Conservation (phyloP, 371 early-diverging fungal genomes). For the Haplosporangium sp. region DNA sequence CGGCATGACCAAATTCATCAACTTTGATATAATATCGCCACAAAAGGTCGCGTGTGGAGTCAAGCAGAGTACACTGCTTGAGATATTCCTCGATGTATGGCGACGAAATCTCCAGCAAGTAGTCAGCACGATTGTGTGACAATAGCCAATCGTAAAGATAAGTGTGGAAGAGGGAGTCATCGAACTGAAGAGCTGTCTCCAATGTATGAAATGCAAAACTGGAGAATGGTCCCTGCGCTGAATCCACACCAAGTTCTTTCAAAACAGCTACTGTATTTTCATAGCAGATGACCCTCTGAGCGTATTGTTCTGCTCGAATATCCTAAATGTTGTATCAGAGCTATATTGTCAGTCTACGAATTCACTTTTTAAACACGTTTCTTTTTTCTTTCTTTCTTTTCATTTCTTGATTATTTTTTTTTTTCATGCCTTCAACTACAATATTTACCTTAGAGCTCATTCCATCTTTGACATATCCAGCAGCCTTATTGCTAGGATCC, state of each 20-base stretch:
- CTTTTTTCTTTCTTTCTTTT: not conserved
- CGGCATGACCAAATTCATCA: slow-evolving; percentile 74
- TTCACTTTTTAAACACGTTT: not conserved
- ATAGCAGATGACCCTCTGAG: slow-evolving; percentile 50
- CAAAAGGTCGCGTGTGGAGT: slow-evolving; percentile 69
- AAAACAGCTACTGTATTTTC: slow-evolving; percentile 35
- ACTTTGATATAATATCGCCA: slow-evolving; percentile 81
- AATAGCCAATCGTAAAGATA: slow-evolving; percentile 53
- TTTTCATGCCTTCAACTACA: not conserved
- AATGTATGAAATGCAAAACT: slow-evolving; percentile 43
- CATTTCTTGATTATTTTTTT: not conserved
- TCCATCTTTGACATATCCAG: slow-evolving; percentile 60
- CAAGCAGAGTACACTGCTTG: slow-evolving; percentile 63
- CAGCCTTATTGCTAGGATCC: slow-evolving; percentile 71
- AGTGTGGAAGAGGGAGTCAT: slow-evolving; percentile 51
- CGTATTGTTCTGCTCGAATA: slow-evolving; percentile 46
- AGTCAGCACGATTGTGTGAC: slow-evolving; percentile 41
- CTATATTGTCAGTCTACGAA: not conserved
- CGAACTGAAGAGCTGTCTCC: slow-evolving; percentile 47
- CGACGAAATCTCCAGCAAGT: slow-evolving; percentile 61
- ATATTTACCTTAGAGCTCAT: slow-evolving; percentile 50
- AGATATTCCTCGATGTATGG: slow-evolving; percentile 79
- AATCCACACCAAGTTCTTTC: slow-evolving; percentile 36
- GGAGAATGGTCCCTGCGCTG: slow-evolving; percentile 41
- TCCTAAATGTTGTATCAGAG: slow-evolving; percentile 26